Conservation (phyloP, 2,329 filamentous ascomycete species). For the Botrytis squamosa region DNA sequence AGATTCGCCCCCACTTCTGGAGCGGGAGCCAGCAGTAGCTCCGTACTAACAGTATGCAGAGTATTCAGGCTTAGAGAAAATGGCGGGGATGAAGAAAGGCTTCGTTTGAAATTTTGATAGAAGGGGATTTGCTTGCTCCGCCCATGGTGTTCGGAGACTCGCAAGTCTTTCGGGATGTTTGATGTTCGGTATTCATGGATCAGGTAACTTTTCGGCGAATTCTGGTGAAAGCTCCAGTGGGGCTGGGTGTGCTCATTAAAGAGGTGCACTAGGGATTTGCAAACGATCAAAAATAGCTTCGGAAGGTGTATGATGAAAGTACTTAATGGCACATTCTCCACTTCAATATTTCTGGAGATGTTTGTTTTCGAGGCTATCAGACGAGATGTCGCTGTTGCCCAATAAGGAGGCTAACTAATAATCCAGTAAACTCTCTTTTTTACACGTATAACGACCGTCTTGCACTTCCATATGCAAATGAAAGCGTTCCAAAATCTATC, state of each 20-base stretch:
- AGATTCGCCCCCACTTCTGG: not conserved
- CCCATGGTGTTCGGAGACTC: not conserved
- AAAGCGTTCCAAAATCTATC: not conserved
- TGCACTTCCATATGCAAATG: not conserved
- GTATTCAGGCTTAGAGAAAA: not conserved
- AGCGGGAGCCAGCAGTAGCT: not conserved
- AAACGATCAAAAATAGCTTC: not conserved
- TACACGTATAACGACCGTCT: not conserved
- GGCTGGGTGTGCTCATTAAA: not conserved
- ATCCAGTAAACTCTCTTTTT: not conserved
- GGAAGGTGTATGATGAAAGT: not conserved
- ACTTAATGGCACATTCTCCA: not conserved
- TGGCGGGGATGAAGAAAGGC: not conserved
- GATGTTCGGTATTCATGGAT: not conserved
- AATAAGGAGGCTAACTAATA: not conserved
- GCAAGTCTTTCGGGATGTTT: conserved; percentile 4
- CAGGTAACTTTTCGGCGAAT: not conserved
- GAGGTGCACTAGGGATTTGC: not conserved
- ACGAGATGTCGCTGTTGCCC: not conserved
- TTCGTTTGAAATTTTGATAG: not conserved
- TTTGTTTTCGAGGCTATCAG: not conserved
- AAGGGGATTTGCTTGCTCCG: not conserved
- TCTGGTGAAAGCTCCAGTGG: not conserved
- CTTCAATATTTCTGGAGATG: not conserved
- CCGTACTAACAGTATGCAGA: not conserved